These are phyloP conservation scores for Iris pallida DNA, from an alignment of 116 monocot genomes.

Conservation along the genomic window DNA sequence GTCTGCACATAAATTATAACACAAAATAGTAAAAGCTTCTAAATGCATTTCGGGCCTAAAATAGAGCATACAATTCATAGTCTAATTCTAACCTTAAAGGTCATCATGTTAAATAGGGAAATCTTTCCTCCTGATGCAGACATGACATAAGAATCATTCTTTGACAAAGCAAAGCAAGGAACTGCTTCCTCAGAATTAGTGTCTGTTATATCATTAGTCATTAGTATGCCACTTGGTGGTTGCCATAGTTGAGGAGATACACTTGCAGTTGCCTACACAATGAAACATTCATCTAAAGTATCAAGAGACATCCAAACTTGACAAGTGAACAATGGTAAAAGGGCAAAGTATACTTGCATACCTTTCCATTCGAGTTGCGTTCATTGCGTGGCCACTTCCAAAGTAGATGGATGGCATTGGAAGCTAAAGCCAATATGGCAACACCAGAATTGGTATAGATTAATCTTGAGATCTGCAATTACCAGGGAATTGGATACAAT, in stretches of 20 bases:
- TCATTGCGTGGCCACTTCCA: conserved; percentile 91
- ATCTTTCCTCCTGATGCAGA: conserved; percentile 83
- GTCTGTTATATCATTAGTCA: conserved; percentile 66
- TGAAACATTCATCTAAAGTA: background rate
- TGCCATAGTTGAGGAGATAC: conserved; percentile 69
- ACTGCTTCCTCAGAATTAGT: conserved; percentile 57
- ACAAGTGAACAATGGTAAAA: background rate
- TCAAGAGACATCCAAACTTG: background rate
- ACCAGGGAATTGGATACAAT: background rate
- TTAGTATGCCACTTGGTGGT: conserved; percentile 61
- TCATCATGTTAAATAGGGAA: conserved; percentile 78
- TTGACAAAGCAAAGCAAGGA: conserved; percentile 71
- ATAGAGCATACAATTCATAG: background rate
- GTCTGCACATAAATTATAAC: conserved; percentile 34
- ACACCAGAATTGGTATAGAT: conserved; percentile 81
- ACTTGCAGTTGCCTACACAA: conserved; percentile 51
- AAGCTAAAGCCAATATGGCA: conserved; percentile 76
- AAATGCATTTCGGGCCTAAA: background rate
- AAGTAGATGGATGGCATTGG: conserved; percentile 76
- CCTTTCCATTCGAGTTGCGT: conserved; percentile 57
- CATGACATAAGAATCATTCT: conserved; percentile 86
- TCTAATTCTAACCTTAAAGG: conserved; percentile 52
- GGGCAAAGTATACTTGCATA: background rate
- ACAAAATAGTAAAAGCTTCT: background rate
- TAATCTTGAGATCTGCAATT: conserved; percentile 58